Evolutionary conservation across 768 basidiomycete species (phyloP), one percentile per base, ranked within the genome.

Genomic region (Kwoniella pini): DNA sequence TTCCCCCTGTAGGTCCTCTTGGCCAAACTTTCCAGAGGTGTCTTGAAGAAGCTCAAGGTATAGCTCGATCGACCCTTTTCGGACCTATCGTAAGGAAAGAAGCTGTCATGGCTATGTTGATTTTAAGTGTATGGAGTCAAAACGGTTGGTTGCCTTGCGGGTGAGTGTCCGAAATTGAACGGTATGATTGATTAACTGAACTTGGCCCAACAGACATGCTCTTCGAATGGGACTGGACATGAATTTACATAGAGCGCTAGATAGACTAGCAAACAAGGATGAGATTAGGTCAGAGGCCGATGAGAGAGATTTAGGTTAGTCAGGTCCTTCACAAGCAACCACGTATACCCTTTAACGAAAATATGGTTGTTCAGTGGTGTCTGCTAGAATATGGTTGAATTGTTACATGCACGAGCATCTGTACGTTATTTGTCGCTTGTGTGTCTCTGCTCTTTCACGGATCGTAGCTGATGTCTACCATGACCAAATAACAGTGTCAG

Each of bases 331-430:
- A 12, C 31, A 1, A 15, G 15, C 15, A 36, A 22, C 45, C 11
- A 22, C n/a, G n/a, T n/a, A n/a, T n/a, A n/a, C n/a, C n/a, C n/a
- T n/a, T n/a, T n/a, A n/a, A n/a, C n/a, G n/a, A n/a, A n/a, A n/a
- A n/a, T n/a, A 46, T 46, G 24, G 22, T 12, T 2, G 17, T 26
- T 31, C 72, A 90, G 90, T 95, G 45, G 88, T 95, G 6, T 93
- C 91, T 62, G 90, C 91, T 2, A 84, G 93, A 51, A 91, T 94
- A 63, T 96, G 92, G 92, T 81, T 94, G 60, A 93, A 91, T 75
- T 83, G 95, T 42, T 95, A 94, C 76, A 91, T 91, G 90, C 91
- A 95, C 71, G 93, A 95, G 80, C 92, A 93, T 80, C 89, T 93
- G 90, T 91, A 70, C 63, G 88, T 82, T 10, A 28, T 40, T 19